Conservation (phyloP, 306 rosid genomes). For the Astragalus membranaceus region DNA sequence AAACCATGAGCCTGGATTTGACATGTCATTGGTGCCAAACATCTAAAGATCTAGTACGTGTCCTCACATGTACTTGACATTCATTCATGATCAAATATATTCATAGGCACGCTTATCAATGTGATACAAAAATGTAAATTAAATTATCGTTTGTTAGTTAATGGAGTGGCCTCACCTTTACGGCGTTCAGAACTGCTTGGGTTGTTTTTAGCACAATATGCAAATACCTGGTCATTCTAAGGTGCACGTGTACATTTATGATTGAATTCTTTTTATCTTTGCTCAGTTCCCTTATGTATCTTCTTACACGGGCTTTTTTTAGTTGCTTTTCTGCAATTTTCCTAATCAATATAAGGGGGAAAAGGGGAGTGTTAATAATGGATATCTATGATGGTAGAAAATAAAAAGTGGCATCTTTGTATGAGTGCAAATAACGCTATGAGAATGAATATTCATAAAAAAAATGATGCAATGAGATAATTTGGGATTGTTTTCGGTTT, state of each 20-base stretch:
- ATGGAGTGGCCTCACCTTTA: neutral
- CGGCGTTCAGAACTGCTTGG: neutral
- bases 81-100: too few species aligned
- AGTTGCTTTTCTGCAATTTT: neutral
- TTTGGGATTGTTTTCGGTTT: too few species aligned
- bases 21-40: constrained; percentile 3
- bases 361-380: too few species aligned
- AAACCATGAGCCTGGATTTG: neutral
- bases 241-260: neutral
- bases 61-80: neutral
- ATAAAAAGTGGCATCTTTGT: too few species aligned
- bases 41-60: neutral
- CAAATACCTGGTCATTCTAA: neutral
- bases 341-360: too few species aligned
- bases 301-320: neutral
- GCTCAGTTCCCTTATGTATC: too few species aligned
- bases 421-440: too few species aligned
- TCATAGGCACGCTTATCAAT: neutral
- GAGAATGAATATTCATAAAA: too few species aligned
- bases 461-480: too few species aligned
- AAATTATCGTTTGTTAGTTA: too few species aligned
- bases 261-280: neutral
- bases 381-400: too few species aligned
- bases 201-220: neutral
- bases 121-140: neutral